phyloP scores from a whole-genome alignment of 495 filamentous ascomycete species.

The Penicillium paxilli region DNA sequence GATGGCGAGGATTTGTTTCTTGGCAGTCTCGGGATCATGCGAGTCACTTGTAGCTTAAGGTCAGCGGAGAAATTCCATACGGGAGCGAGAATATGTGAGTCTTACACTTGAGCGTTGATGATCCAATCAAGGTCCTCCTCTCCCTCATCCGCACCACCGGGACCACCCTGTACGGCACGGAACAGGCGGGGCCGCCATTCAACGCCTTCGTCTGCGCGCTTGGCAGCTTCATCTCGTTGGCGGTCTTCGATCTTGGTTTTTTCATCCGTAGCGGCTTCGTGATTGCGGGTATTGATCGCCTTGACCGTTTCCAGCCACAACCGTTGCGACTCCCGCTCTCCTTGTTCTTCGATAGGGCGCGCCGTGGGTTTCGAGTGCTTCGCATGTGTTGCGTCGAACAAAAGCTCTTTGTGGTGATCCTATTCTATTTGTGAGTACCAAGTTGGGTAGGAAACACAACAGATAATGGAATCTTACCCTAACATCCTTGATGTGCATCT shows the following conservation, averaged over 20 bases:
- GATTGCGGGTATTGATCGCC: conserved; percentile 80
- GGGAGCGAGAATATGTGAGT: conserved; percentile 8
- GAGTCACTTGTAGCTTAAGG: conserved; percentile 54
- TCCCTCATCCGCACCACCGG: conserved; percentile 73
- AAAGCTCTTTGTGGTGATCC: conserved; percentile 83
- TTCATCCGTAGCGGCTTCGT: conserved; percentile 88
- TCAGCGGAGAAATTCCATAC: neutral
- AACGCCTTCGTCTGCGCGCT: conserved; percentile 73
- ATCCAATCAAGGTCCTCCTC: conserved; percentile 94
- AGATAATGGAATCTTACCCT: too few species aligned
- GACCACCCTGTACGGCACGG: conserved; percentile 69
- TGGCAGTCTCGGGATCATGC: conserved; percentile 68
- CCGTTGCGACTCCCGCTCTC: conserved; percentile 84
- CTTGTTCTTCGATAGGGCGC: conserved; percentile 81
- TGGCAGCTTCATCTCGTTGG: conserved; percentile 86
- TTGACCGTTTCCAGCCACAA: conserved; percentile 80
- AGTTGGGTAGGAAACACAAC: too few species aligned
- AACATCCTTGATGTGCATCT: conserved; percentile 86
- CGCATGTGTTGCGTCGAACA: conserved; percentile 82
- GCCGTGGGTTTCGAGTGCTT: conserved; percentile 73
- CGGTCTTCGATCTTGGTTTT: conserved; percentile 92
- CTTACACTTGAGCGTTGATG: conserved; percentile 84
- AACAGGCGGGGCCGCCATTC: conserved; percentile 92
- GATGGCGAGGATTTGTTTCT: conserved; percentile 82
- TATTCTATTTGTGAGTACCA: conserved; percentile 33